Conservation (phyloP, 352 stramenopile genomes). For the Phytophthora pini region DNA sequence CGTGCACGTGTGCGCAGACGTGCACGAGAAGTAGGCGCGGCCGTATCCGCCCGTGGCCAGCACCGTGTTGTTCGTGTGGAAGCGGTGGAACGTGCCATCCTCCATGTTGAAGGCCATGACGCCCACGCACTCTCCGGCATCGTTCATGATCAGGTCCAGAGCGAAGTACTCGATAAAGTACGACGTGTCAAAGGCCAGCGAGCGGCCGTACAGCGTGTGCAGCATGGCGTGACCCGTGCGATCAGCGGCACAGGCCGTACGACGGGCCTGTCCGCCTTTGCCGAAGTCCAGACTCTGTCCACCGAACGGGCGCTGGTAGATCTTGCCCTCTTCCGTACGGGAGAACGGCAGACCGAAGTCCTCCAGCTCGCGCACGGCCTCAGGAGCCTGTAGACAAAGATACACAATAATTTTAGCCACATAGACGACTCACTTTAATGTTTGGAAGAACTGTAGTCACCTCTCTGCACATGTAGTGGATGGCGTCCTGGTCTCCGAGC, state of each 20-base stretch:
- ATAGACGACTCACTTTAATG: slow-evolving; percentile 52
- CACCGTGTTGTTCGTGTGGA: slow-evolving; percentile 92
- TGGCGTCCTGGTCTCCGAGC: slow-evolving; percentile 98
- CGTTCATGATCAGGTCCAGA: slow-evolving; percentile 96
- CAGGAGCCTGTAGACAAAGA: slow-evolving; percentile 34
- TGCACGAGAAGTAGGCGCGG: slow-evolving; percentile 97
- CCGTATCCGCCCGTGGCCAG: slow-evolving; percentile 97
- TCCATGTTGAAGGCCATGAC: slow-evolving; percentile 98
- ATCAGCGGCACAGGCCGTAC: slow-evolving; percentile 95
- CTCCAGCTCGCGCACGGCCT: slow-evolving; percentile 94
- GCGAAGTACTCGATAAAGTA: slow-evolving; percentile 99
- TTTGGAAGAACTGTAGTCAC: slow-evolving; percentile 16
- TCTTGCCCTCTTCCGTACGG: slow-evolving; percentile 96
- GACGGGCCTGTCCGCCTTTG: slow-evolving; percentile 96
- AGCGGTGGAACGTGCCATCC: slow-evolving; percentile 96
- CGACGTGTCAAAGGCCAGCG: slow-evolving; percentile 96
- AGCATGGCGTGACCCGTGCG: slow-evolving; percentile 97
- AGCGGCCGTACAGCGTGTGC: slow-evolving; percentile 97
- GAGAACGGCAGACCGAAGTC: slow-evolving; percentile 97
- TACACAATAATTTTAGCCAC: slow-evolving; percentile 3
- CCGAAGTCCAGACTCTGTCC: slow-evolving; percentile 96
- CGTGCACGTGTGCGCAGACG: slow-evolving; percentile 96
- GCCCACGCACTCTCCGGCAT: slow-evolving; percentile 91
- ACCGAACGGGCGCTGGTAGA: slow-evolving; percentile 97
- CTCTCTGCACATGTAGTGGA: slow-evolving; percentile 99